Evolutionary conservation across 2,329 filamentous ascomycete species (phyloP).

Genomic region (Coniochaeta prunicola): DNA sequence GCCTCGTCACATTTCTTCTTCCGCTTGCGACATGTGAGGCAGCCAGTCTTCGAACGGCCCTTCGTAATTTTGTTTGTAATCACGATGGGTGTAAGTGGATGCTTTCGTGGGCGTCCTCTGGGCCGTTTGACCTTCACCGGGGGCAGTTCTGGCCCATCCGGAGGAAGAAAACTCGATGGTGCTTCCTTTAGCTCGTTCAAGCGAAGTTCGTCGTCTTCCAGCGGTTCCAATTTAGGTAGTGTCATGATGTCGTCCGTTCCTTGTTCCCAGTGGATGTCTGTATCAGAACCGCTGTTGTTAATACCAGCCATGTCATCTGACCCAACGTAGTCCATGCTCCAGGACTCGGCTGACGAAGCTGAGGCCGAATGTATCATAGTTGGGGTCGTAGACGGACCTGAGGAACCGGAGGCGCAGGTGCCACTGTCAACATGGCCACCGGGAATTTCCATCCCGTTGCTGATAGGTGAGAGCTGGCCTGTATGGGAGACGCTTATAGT

Average conservation of each 20-base stretch:
- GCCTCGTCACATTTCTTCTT: constrained; percentile 70
- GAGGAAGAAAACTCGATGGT: constrained; percentile 22
- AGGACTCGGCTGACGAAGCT: constrained; percentile 37
- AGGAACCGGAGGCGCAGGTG: constrained; percentile 16
- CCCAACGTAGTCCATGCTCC: constrained; percentile 25
- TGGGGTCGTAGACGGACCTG: constrained; percentile 31
- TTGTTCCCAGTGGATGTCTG: constrained; percentile 40
- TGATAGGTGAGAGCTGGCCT: constrained; percentile 46
- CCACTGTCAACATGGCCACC: constrained; percentile 12
- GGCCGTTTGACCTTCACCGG: constrained; percentile 52
- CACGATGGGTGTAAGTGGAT: constrained; percentile 55
- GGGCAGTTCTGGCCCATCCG: constrained; percentile 11
- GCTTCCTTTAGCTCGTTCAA: constrained; percentile 44
- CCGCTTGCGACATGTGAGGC: constrained; percentile 58
- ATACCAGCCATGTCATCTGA: constrained; percentile 23
- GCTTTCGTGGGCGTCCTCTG: constrained; percentile 76
- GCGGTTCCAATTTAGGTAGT: constrained; percentile 49
- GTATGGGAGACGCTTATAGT: constrained; percentile 24
- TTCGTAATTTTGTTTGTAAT: constrained; percentile 66
- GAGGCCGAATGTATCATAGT: constrained; percentile 39
- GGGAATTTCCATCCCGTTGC: constrained; percentile 37
- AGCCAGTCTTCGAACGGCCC: constrained; percentile 64
- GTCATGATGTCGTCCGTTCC: constrained; percentile 35
- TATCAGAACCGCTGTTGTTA: constrained; percentile 23
- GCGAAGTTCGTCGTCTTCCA: constrained; percentile 47